These are phyloP conservation scores for Apophysomyces sp. DNA, from an alignment of 371 early-diverging fungal genomes.

Conservation along the genomic window DNA sequence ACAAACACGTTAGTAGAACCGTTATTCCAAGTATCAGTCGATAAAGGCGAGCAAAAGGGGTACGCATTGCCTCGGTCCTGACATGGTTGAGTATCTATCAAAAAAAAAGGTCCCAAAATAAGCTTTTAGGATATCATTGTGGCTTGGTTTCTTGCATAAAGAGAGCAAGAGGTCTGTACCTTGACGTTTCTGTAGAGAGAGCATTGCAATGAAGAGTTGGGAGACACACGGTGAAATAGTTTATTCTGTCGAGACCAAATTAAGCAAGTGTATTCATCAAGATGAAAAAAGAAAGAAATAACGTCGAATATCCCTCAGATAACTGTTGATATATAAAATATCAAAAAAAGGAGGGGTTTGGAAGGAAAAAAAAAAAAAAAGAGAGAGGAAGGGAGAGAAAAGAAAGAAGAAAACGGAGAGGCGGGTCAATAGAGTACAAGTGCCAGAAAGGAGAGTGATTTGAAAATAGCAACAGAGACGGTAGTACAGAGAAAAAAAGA, in stretches of 20 bases:
- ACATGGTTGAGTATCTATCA: constrained; percentile 10
- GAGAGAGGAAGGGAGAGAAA: not conserved
- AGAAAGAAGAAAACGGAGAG: not conserved
- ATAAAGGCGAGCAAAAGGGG: constrained; percentile 24
- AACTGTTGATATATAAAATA: not conserved
- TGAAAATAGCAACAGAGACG: not conserved
- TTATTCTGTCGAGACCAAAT: not conserved
- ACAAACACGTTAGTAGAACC: constrained; percentile 31
- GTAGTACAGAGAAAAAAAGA: not conserved
- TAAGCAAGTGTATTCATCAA: not conserved
- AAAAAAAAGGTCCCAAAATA: not conserved
- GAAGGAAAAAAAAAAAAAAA: not conserved
- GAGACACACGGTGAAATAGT: not conserved
- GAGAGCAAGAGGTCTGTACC: not conserved
- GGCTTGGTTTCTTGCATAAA: not conserved
- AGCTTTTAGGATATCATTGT: not conserved
- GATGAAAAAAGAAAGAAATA: not conserved
- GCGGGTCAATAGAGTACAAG: not conserved
- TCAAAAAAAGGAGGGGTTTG: not conserved
- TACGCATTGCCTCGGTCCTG: constrained; percentile 26
- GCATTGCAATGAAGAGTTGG: not conserved
- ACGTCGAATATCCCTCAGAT: not conserved
- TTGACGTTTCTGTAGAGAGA: not conserved
- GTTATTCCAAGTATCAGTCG: constrained; percentile 33
- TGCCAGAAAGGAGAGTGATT: constrained; percentile 1